A percentile compares a stretch with the other conserved stretches of the same genome.
Evolutionary conservation across 2,329 filamentous ascomycete genomes (phyloP).

Genomic region (Onygena corvina): DNA sequence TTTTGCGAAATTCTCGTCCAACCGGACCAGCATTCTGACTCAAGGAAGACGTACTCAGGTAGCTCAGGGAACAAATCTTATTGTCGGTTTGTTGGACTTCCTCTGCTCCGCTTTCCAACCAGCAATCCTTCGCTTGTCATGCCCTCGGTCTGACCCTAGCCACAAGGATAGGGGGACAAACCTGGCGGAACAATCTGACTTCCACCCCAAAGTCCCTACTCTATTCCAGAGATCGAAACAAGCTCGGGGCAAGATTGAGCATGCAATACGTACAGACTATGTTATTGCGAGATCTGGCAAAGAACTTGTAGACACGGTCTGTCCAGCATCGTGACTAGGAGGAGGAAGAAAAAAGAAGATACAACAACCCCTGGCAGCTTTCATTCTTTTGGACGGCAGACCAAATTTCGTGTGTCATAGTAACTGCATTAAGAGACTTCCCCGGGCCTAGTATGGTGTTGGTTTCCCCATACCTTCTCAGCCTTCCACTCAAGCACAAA

Average conservation of each 20-base stretch:
- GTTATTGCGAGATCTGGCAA: not conserved
- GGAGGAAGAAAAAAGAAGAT: not conserved
- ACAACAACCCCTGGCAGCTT: no score
- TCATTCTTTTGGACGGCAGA: not conserved
- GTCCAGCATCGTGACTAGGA: not conserved
- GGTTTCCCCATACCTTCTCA: not conserved
- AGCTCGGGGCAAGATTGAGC: not conserved
- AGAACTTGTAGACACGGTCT: no score
- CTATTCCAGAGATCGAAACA: not conserved
- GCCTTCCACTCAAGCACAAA: not conserved
- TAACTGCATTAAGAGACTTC: not conserved
- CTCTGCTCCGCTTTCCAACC: constrained; percentile 1
- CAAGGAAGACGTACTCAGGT: not conserved
- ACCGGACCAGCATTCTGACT: not conserved
- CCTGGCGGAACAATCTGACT: not conserved
- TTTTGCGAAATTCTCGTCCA: not conserved
- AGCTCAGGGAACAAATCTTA: constrained; percentile 5
- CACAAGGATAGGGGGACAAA: constrained; percentile 2
- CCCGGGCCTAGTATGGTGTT: not conserved
- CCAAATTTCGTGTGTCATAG: constrained; percentile 3
- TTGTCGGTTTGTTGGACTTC: not conserved
- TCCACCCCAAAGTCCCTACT: not conserved
- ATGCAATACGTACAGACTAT: no score
- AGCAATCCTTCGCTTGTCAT: constrained; percentile 1
- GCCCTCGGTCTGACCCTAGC: constrained; percentile 3